Base-by-base conservation (phyloP, 108 stramenopile species). In the Parietichytrium sp. region DNA sequence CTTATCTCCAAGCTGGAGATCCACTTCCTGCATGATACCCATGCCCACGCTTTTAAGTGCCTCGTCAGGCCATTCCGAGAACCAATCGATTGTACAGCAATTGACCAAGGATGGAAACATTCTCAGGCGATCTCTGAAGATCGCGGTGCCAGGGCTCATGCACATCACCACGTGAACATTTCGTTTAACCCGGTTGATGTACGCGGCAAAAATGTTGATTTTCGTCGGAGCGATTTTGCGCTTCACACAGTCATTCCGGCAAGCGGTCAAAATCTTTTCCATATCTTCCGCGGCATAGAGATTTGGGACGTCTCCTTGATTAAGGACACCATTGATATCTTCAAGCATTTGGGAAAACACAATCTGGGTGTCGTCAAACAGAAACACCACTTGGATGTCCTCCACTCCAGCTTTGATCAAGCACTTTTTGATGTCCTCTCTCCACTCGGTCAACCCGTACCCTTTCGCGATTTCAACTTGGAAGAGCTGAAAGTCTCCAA, bases 311-410 rank as follows among this genome's bases (percentile, higher is more conserved):
- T 86, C 91, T 3, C 91, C 91, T 45, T 87, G 48, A 52, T 91
- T 91, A n/a, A 91, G 80, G 80, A 91, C 89, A 54, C 83, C 86
- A 78, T 91, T 91, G 81, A 91, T 89, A 85, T 91, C 91, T 78
- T 91, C 91, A 20, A 91, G 82, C 90, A 90, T 89, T 8, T 84
- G 47, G 47, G 88, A 87, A 77, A 88, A 81, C 18, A 90, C 85
- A 80, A 91, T 90, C 55, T 91, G 91, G 48, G 88, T 87, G 80
- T 90, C 91, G 54, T 50, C 84, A 86, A 91, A 91, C 8, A 91
- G 55, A 51, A 91, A 91, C 0, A 90, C 88, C 1, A 88, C 89
- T 27, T 80, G 90, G 77, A 80, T 33, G 29, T 90, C 87, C 52
- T 89, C 86, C 8, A 90, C 83, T 12, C 90, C 91, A 2, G 90